Evolutionary conservation across 768 basidiomycete species (phyloP).

Genomic region (Coprinopsis cinerea): DNA sequence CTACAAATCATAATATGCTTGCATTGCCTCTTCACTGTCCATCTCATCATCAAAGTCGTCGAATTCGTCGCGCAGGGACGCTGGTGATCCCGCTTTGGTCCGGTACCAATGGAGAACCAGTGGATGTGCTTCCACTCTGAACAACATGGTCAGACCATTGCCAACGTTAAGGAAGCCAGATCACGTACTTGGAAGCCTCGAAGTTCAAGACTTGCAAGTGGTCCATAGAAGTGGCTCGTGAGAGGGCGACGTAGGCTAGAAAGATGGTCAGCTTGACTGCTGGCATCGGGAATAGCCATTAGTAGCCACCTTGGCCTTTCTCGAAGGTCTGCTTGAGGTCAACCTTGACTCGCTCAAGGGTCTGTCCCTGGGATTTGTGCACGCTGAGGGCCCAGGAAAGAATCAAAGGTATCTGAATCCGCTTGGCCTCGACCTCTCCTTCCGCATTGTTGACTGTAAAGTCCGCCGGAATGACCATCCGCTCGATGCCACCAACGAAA

Average conservation of each 20-base stretch:
- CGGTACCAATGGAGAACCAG: conserved; percentile 56
- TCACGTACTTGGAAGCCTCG: conserved; percentile 47
- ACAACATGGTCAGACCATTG: too few relatives aligned
- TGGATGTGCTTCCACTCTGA: conserved; percentile 60
- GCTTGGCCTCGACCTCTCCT: conserved; percentile 50
- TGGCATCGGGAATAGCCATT: not conserved
- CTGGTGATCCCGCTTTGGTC: conserved; percentile 1
- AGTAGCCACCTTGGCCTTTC: conserved; percentile 59
- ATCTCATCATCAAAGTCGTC: conserved; percentile 27
- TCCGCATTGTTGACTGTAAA: conserved; percentile 61
- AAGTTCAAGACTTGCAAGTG: conserved; percentile 63
- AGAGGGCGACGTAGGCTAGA: conserved; percentile 61
- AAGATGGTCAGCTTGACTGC: not conserved
- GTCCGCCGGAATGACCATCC: conserved; percentile 48
- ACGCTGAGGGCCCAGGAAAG: conserved; percentile 87
- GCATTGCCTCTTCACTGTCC: conserved; percentile 31
- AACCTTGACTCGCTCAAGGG: conserved; percentile 77
- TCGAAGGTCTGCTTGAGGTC: conserved; percentile 75
- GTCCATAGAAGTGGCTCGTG: conserved; percentile 64
- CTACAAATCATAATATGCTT: conserved; percentile 24
- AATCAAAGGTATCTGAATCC: conserved; percentile 59
- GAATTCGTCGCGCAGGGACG: conserved; percentile 15
- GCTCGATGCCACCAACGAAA: conserved; percentile 43
- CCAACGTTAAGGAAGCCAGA: too few relatives aligned
- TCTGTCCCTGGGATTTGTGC: conserved; percentile 90